These are phyloP conservation scores for Tylopilus plumbeoviolaceoides DNA, from an alignment of 768 basidiomycete species.

Conservation along the genomic window DNA sequence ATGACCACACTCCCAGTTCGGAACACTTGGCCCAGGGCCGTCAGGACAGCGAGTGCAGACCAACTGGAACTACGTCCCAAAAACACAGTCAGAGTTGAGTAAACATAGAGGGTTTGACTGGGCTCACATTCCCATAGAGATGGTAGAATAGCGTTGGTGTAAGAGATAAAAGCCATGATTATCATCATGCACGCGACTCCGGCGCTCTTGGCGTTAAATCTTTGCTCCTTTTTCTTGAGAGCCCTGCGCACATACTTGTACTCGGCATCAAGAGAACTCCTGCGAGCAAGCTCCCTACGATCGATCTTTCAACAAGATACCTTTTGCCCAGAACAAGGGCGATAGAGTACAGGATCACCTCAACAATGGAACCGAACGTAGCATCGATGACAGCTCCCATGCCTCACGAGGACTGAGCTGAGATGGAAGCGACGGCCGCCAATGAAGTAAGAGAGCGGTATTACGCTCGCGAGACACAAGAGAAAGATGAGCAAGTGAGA, in stretches of 20 bases:
- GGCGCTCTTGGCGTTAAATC: constrained; percentile 98
- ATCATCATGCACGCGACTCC: constrained; percentile 99
- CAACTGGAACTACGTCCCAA: constrained; percentile 66
- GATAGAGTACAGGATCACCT: constrained; percentile 89
- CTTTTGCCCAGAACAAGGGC: constrained; percentile 90
- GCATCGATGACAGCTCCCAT: constrained; percentile 99
- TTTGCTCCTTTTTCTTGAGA: constrained; percentile 86
- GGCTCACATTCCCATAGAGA: constrained; percentile 92
- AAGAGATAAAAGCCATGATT: constrained; percentile 97
- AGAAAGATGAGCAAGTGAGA: constrained; percentile 80
- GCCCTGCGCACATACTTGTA: constrained; percentile 93
- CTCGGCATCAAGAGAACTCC: constrained; percentile 98
- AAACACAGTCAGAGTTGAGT: constrained; percentile 10
- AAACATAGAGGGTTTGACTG: constrained; percentile 1
- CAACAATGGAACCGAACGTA: constrained; percentile 97
- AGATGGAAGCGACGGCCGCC: constrained; percentile 99
- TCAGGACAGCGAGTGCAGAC: constrained; percentile 78
- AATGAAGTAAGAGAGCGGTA: constrained; percentile 97
- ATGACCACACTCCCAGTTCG: constrained; percentile 78
- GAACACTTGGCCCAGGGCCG: constrained; percentile 15
- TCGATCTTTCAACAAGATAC: constrained; percentile 92
- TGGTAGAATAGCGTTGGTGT: constrained; percentile 98
- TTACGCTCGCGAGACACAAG: constrained; percentile 82
- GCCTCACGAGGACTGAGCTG: constrained; percentile 96
- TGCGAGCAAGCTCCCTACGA: constrained; percentile 91